phyloP scores from a whole-genome alignment of 345 rosid species.

The Syzygium oleosum region DNA sequence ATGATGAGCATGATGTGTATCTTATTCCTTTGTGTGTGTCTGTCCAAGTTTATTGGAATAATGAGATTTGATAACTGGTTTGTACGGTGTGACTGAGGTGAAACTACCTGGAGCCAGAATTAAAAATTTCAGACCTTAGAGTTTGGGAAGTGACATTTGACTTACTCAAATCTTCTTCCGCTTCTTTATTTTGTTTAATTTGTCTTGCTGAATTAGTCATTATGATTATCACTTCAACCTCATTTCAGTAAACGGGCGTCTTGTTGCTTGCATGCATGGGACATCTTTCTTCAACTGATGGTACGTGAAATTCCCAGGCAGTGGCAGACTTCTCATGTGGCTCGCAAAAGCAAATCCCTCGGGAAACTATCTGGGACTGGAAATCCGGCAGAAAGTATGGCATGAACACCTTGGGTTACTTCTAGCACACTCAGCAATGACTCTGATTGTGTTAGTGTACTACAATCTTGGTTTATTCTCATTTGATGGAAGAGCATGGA shows the following conservation, averaged over 20 bases:
- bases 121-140: neutral
- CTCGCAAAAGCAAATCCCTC: constrained; percentile 57
- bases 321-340: constrained; percentile 93
- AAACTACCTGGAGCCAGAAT: neutral
- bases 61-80: neutral
- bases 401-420: constrained; percentile 15
- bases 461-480: neutral
- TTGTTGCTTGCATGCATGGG: neutral
- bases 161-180: neutral
- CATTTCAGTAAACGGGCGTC: neutral
- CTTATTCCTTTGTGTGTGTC: neutral
- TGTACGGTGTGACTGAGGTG: neutral
- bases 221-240: neutral
- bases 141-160: neutral
- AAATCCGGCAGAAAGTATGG: constrained; percentile 78
- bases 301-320: constrained; percentile 35
- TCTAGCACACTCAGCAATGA: constrained; percentile 13
- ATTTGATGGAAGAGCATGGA: neutral
- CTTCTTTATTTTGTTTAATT: neutral
- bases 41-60: neutral
- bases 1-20: neutral
- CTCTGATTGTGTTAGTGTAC: constrained; percentile 7
- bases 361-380: constrained; percentile 79
- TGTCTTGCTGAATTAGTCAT: neutral
- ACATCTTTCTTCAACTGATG: neutral